Base-by-base conservation (phyloP, 371 early-diverging fungal genomes). In the Apophysomyces elegans region DNA sequence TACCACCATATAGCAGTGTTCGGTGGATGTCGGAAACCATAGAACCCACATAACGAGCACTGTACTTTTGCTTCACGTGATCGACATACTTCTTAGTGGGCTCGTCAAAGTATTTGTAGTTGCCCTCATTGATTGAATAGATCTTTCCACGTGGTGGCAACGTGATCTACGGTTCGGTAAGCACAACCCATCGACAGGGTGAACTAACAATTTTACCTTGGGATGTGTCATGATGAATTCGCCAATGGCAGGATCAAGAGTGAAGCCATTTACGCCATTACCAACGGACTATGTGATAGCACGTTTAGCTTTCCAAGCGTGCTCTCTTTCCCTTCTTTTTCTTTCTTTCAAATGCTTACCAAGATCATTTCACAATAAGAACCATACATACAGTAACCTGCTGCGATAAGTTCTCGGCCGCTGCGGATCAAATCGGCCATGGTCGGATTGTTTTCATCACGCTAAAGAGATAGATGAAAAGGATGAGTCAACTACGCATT, bases 1-100 rank as follows among this genome's bases (percentile, higher is more conserved):
- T 90, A 61, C 94, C 94, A 72, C 72, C 99, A 69, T 98, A 98
- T 43, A 98, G 85, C 56, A 99, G 79, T 16, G 99, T 99, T 69
- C 99, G 90, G 87, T 98, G 99, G 37, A 99, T 96, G 84, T 99
- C 99, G 64, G 98, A 97, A 21, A 99, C 99, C 99, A 99, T 98
- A 61, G 95, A 95, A 13, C 99, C 99, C 50, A 97, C 95, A 80
- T 99, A 99, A 74, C 99, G 91, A 21, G 97, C 95, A 18, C 93
- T 91, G 84, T 97, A 99, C 13, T 96, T 95, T 61, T 91, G 88
- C 81, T 91, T 95, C 81, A 99, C 79, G 7, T 86, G 77, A 68
- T 93, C 87, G 63, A 99, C 90, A 79, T 99, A 99, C 59, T 90
- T 91, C 67, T 88, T 91, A 74, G 92, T 90, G 16, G 96, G 90